A percentile compares a stretch with the other conserved stretches of the same genome.
Evolutionary conservation across 768 basidiomycete species (phyloP).

Genomic region (Naganishia friedmannii): DNA sequence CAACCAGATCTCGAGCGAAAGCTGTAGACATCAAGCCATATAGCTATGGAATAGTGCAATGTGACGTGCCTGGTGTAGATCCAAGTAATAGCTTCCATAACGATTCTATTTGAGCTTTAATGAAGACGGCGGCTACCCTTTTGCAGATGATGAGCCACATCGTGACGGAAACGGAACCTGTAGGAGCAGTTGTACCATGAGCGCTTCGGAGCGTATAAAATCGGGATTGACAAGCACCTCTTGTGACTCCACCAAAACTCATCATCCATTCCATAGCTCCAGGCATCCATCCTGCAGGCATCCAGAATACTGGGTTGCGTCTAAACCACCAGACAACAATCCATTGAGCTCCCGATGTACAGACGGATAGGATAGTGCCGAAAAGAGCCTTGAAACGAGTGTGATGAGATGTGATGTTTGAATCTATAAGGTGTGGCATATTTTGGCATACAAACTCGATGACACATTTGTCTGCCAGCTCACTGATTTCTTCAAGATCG

Average conservation of each 20-base stretch:
- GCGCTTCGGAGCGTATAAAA: background rate
- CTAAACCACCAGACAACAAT: conserved; percentile 87
- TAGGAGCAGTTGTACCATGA: conserved; percentile 7
- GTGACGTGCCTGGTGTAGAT: background rate
- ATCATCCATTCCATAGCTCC: conserved; percentile 85
- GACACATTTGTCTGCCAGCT: conserved; percentile 33
- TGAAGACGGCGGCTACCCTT: conserved; percentile 73
- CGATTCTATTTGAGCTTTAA: conserved; percentile 66
- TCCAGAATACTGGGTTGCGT: conserved; percentile 83
- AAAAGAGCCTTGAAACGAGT: conserved; percentile 68
- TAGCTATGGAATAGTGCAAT: background rate
- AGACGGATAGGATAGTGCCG: conserved; percentile 69
- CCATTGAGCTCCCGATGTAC: conserved; percentile 84
- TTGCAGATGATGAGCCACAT: conserved; percentile 95
- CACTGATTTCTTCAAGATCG: conserved; percentile 89
- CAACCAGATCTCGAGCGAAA: too few relatives aligned
- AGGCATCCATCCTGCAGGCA: conserved; percentile 79
- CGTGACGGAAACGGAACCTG: conserved; percentile 87
- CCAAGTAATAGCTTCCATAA: background rate
- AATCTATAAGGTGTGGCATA: conserved; percentile 57
- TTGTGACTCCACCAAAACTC: conserved; percentile 84
- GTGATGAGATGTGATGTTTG: conserved; percentile 62
- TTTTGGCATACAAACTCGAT: background rate
- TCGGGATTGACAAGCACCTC: conserved; percentile 58
- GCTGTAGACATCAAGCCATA: too few relatives aligned